Base-by-base conservation (phyloP, 169 alveolate genomes). In the Eimeria necatrix region DNA sequence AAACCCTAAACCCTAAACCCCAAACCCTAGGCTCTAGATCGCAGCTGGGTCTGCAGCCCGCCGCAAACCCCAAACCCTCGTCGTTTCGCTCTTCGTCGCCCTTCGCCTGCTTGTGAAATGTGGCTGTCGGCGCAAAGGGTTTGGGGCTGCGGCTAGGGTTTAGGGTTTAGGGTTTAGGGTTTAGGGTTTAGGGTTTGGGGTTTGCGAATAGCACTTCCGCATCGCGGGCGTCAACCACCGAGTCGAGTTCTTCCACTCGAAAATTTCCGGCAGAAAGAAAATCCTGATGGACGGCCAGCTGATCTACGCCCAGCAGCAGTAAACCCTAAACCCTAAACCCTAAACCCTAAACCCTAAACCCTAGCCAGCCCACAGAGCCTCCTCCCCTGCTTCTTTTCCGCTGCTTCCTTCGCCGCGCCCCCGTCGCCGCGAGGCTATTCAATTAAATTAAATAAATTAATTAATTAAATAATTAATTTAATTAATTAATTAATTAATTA, bases 131-230 rank as follows among this genome's bases (percentile, higher is more conserved):
- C 20, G 5, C 10, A 22, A 26, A 26, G 14, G 4, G 7, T 10
- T n/a, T 8, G 3, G 12, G n/a, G 24, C 7, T 22, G 46, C 24
- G 24, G 18, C 48, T 10, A 71, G 51, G 51, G 20, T 22, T 74
- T 41, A 73, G 85, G 85, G 85, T 73, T 73, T 73, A 74, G 85
- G 85, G 85, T 74, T 74, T 74, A 74, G 85, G 85, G 85, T 74
- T 74, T 74, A 74, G 85, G 85, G 85, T 74, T 74, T 74, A 46
- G 83, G 52, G 83, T 71, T 71, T 74, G 85, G 85, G 56, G 85
- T 80, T 32, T 52, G 32, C 20, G 51, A 16, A 51, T 71, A 80
- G 89, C 89, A 49, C 12, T 80, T 80, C 20, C 89, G 89, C 12
- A 80, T 80, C 20, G 32, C 70, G n/a, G 87, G 87, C 14, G 56